A percentile compares a stretch with the other conserved stretches of the same genome.
Evolutionary conservation across 352 stramenopile genomes (phyloP).

Genomic region (Lagenidium giganteum): DNA sequence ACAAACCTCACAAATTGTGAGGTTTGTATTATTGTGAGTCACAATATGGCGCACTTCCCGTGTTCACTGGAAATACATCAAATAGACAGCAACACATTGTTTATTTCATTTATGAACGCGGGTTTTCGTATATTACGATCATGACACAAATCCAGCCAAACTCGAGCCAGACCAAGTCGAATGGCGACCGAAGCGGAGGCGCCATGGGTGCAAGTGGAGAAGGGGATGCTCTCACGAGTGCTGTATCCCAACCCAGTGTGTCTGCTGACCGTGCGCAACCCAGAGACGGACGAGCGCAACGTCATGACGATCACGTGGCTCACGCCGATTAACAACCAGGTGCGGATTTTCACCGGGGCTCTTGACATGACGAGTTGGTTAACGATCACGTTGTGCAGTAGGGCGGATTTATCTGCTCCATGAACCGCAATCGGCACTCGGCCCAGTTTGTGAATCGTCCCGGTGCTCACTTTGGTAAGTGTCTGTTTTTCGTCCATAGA

Average conservation of each 20-base stretch:
- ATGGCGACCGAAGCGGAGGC: not conserved
- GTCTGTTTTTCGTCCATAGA: not conserved
- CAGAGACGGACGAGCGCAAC: constrained; percentile 21
- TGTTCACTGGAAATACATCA: no score
- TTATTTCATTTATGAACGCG: no score
- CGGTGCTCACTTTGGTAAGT: constrained; percentile 54
- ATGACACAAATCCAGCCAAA: no score
- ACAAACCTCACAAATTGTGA: no score
- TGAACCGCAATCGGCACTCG: constrained; percentile 69
- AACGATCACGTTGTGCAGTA: constrained; percentile 7
- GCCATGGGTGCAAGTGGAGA: constrained; percentile 49
- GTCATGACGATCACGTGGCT: constrained; percentile 88
- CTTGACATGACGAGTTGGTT: not conserved
- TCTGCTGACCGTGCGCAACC: constrained; percentile 40
- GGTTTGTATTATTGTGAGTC: no score
- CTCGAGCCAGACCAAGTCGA: no score
- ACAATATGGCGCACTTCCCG: no score
- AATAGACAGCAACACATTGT: no score
- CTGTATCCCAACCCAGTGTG: constrained; percentile 83
- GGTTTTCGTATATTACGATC: no score
- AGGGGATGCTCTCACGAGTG: constrained; percentile 68
- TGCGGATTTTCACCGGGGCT: constrained; percentile 6
- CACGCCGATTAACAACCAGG: constrained; percentile 85
- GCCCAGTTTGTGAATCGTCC: constrained; percentile 43
- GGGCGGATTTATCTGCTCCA: constrained; percentile 77